phyloP scores from a whole-genome alignment of 768 basidiomycete species.

The Leccinum pellstonianum region DNA sequence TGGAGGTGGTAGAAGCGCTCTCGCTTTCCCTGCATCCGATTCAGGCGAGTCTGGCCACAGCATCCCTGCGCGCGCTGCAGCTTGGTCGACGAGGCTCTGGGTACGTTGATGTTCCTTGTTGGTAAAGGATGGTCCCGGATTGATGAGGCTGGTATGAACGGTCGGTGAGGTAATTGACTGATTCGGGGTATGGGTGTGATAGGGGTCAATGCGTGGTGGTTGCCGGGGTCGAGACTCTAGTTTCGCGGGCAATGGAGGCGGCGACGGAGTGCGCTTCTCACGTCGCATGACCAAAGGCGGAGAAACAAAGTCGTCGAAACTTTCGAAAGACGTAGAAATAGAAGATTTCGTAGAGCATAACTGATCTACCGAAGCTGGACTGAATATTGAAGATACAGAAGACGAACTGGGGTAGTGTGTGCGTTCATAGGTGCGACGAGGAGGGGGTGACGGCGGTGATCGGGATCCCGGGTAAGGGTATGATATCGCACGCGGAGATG shows the following conservation, averaged over 20 bases:
- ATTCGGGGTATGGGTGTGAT: conserved; percentile 21
- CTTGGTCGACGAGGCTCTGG: conserved; percentile 54
- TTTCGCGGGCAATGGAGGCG: conserved; percentile 44
- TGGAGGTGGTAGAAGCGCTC: conserved; percentile 30
- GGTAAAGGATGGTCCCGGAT: conserved; percentile 26
- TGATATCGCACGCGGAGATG: conserved; percentile 7
- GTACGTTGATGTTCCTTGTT: conserved; percentile 56
- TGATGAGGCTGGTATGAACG: conserved; percentile 16
- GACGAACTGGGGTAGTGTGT: conserved; percentile 24
- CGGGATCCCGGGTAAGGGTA: conserved; percentile 16
- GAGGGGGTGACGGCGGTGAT: conserved; percentile 30
- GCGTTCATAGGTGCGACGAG: conserved; percentile 27
- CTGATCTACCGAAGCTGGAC: conserved; percentile 21
- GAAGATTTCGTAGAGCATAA: conserved; percentile 22
- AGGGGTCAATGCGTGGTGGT: conserved; percentile 14
- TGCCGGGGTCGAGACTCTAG: conserved; percentile 5
- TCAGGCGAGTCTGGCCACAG: conserved; percentile 37
- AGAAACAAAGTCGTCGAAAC: conserved; percentile 50
- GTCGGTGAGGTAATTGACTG: conserved; percentile 16
- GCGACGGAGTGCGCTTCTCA: conserved; percentile 44
- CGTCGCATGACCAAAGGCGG: conserved; percentile 17
- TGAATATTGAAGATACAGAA: conserved; percentile 28
- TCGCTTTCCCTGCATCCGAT: conserved; percentile 23
- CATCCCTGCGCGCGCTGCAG: conserved; percentile 45
- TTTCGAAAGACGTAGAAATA: conserved; percentile 37